Evolutionary conservation across 768 basidiomycete genomes (phyloP).

Genomic region (Wakefieldia striispora): DNA sequence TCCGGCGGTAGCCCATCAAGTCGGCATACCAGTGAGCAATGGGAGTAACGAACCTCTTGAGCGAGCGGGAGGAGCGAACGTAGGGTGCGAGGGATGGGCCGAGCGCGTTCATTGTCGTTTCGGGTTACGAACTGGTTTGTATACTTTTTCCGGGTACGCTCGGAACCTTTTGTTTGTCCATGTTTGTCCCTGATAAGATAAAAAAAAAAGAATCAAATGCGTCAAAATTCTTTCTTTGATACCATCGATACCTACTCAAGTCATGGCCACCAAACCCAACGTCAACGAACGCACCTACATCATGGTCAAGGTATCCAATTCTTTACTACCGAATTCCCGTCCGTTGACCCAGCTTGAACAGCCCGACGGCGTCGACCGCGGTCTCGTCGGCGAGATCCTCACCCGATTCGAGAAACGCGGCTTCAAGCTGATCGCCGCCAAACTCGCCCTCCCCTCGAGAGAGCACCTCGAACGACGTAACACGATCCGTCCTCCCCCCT

Average conservation of each 20-base stretch:
- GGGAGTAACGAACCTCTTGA: constrained; percentile 70
- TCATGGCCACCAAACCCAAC: constrained; percentile 12
- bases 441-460: constrained; percentile 76
- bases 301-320: constrained; percentile 86
- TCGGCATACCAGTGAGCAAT: constrained; percentile 82
- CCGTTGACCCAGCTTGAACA: constrained; percentile 28
- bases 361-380: constrained; percentile 99
- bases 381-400: constrained; percentile 94
- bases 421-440: constrained; percentile 95
- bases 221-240: constrained; percentile 28
- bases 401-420: constrained; percentile 96
- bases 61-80: constrained; percentile 64
- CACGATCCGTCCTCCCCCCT: background rate
- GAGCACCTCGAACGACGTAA: constrained; percentile 90
- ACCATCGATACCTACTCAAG: constrained; percentile 47
- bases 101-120: constrained; percentile 42
- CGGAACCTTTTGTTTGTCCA: constrained; percentile 38
- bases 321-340: background rate
- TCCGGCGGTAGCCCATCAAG: constrained; percentile 76
- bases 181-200: constrained; percentile 44
- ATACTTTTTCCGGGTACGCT: constrained; percentile 13
- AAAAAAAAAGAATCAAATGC: no score
- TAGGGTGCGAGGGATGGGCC: constrained; percentile 75
- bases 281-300: constrained; percentile 91
- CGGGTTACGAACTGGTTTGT: background rate